Percentiles rank a stretch among this genome's conserved stretches.
These are phyloP conservation scores for Lantana camara DNA, from an alignment of 257 asterid species.

Conservation along the genomic window DNA sequence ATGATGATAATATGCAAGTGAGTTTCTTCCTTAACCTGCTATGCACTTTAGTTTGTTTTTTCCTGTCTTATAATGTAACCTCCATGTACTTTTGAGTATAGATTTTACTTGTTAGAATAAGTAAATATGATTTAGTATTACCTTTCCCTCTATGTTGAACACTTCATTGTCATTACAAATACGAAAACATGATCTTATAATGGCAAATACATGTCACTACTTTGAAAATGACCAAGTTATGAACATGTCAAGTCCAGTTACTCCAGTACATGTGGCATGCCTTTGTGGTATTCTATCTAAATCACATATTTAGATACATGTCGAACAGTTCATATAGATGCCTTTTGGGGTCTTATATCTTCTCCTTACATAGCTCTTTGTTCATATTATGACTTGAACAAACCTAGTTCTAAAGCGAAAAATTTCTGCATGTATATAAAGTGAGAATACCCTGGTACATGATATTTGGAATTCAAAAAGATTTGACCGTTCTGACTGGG, in stretches of 20 bases:
- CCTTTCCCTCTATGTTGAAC: background rate
- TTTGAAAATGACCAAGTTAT: no score
- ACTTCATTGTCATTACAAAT: background rate
- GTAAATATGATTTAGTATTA: conserved; percentile 2
- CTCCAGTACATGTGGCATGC: no score
- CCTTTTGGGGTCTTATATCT: background rate
- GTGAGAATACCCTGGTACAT: background rate
- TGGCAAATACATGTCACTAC: no score
- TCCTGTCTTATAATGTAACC: conserved; percentile 7
- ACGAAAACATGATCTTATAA: no score
- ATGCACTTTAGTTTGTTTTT: conserved; percentile 3
- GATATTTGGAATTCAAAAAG: conserved; percentile 10
- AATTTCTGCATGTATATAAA: conserved; percentile 1
- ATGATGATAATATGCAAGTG: conserved; percentile 65
- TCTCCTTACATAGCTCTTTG: background rate
- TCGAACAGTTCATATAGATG: background rate
- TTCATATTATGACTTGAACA: conserved; percentile 8
- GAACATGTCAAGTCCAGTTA: no score
- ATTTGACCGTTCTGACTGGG: background rate
- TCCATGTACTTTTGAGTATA: background rate
- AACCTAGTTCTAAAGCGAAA: background rate
- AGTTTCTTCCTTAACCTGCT: conserved; percentile 30
- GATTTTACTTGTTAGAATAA: background rate
- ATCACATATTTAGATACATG: background rate
- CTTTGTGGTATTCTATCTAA: no score